phyloP scores from a whole-genome alignment of 1,284 basidiomycete genomes.

The Ustilago sp. region DNA sequence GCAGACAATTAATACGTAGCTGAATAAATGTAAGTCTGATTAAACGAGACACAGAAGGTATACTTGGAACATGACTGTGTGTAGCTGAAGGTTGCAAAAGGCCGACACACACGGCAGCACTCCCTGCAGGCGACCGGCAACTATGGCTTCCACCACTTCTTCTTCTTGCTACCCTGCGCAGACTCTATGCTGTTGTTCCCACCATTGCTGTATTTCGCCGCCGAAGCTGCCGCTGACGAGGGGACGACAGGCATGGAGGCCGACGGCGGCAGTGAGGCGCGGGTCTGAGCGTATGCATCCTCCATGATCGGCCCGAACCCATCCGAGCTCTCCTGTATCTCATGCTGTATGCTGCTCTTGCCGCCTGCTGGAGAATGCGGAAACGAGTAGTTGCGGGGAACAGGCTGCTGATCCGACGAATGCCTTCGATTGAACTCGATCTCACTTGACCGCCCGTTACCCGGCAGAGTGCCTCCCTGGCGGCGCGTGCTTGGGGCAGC shows the following conservation, averaged over 20 bases:
- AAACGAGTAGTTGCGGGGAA: slow-evolving; percentile 37
- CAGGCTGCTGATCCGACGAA: slow-evolving; percentile 12
- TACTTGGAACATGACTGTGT: background rate
- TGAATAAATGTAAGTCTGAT: background rate
- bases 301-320: slow-evolving; percentile 24
- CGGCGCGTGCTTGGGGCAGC: background rate
- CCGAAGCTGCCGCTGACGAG: slow-evolving; percentile 3
- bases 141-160: slow-evolving; percentile 39
- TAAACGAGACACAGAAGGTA: background rate
- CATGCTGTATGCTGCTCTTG: slow-evolving; percentile 1
- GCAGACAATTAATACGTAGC: background rate
- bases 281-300: slow-evolving; percentile 35
- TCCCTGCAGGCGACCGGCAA: background rate
- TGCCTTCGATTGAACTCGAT: slow-evolving; percentile 10
- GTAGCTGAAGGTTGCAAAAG: too few species aligned
- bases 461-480: background rate
- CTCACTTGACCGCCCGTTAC: background rate
- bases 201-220: slow-evolving; percentile 3
- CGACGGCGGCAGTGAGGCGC: slow-evolving; percentile 27
- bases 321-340: slow-evolving; percentile 25
- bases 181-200: background rate
- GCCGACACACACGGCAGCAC: too few species aligned
- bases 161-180: slow-evolving; percentile 27
- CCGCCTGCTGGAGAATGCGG: slow-evolving; percentile 16
- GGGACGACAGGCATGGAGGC: slow-evolving; percentile 22